These are phyloP conservation scores for Podospora fimiseda DNA, from an alignment of 495 filamentous ascomycete species.

Conservation along the genomic window DNA sequence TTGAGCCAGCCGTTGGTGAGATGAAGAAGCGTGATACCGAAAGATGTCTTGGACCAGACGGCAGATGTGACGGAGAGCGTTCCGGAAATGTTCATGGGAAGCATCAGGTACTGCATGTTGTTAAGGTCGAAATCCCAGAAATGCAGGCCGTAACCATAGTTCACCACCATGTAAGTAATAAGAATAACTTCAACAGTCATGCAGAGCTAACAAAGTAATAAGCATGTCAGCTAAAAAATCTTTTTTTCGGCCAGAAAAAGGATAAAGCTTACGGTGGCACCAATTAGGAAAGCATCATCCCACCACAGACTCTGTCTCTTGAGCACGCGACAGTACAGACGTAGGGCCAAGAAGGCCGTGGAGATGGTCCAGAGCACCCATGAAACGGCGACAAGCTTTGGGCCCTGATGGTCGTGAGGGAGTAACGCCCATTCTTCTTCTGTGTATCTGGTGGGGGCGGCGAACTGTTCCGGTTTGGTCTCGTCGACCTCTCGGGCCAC, in stretches of 20 bases:
- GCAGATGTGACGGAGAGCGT: slow-evolving; percentile 18
- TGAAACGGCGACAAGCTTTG: slow-evolving; percentile 17
- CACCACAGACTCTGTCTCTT: slow-evolving; percentile 22
- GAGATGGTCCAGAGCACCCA: slow-evolving; percentile 26
- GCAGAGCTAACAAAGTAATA: slow-evolving; percentile 5
- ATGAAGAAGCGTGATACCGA: slow-evolving; percentile 24
- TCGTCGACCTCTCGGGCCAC: not conserved
- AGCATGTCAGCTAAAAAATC: not conserved
- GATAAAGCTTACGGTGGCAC: slow-evolving; percentile 22
- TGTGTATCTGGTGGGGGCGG: slow-evolving; percentile 1
- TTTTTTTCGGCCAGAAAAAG: not conserved
- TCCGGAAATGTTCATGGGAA: slow-evolving; percentile 12
- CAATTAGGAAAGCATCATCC: slow-evolving; percentile 28
- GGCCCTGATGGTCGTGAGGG: slow-evolving; percentile 22
- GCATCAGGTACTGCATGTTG: slow-evolving; percentile 9
- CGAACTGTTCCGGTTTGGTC: slow-evolving; percentile 15
- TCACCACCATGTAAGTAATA: slow-evolving; percentile 11
- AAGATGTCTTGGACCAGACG: slow-evolving; percentile 27
- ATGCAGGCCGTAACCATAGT: slow-evolving; percentile 24
- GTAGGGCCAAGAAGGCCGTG: slow-evolving; percentile 23
- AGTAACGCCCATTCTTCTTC: slow-evolving; percentile 12
- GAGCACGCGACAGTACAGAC: slow-evolving; percentile 27
- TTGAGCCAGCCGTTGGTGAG: slow-evolving; percentile 17
- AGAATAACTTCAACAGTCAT: slow-evolving; percentile 5
- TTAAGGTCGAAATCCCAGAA: slow-evolving; percentile 22